Percentiles rank a stretch among this genome's conserved stretches.
These are phyloP conservation scores for Cenchrus purpureus DNA, from an alignment of 176 grass and related monocot genomes.

Conservation along the genomic window DNA sequence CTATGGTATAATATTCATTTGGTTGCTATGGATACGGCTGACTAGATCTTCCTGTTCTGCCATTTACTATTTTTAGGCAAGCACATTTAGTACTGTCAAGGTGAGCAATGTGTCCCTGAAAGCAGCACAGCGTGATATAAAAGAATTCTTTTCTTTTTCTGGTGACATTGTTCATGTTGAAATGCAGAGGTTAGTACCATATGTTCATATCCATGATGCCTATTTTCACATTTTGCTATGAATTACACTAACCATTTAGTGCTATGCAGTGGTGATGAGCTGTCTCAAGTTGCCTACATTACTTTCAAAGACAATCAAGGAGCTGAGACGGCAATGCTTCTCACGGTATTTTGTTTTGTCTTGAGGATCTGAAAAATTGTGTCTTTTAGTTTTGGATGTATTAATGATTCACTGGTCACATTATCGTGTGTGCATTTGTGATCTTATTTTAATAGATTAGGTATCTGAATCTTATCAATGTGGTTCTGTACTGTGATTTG, in stretches of 20 bases:
- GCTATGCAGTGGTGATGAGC: slow-evolving; percentile 66
- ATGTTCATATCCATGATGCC: slow-evolving; percentile 13
- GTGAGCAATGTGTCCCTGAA: slow-evolving; percentile 87
- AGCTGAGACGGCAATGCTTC: slow-evolving; percentile 90
- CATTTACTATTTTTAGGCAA: slow-evolving; percentile 56
- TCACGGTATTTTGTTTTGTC: slow-evolving; percentile 59
- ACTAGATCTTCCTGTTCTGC: slow-evolving; percentile 26
- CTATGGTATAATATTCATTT: background rate
- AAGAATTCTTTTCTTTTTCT: slow-evolving; percentile 93
- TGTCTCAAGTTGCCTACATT: slow-evolving; percentile 92
- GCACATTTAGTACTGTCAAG: slow-evolving; percentile 63
- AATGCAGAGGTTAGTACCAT: slow-evolving; percentile 69
- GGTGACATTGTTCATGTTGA: slow-evolving; percentile 79
- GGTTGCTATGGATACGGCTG: background rate
- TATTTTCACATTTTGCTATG: slow-evolving; percentile 23
- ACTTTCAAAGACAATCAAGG: slow-evolving; percentile 86
- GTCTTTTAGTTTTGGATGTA: background rate
- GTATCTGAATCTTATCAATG: background rate
- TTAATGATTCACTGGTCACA: slow-evolving; percentile 6
- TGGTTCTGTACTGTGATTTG: background rate
- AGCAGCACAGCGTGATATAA: slow-evolving; percentile 73
- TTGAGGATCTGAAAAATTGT: background rate
- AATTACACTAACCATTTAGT: slow-evolving; percentile 34
- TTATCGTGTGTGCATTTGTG: background rate
- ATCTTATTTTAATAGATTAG: background rate